Base-by-base conservation (phyloP, 331 rosid species). In the Acacia pycnantha region DNA sequence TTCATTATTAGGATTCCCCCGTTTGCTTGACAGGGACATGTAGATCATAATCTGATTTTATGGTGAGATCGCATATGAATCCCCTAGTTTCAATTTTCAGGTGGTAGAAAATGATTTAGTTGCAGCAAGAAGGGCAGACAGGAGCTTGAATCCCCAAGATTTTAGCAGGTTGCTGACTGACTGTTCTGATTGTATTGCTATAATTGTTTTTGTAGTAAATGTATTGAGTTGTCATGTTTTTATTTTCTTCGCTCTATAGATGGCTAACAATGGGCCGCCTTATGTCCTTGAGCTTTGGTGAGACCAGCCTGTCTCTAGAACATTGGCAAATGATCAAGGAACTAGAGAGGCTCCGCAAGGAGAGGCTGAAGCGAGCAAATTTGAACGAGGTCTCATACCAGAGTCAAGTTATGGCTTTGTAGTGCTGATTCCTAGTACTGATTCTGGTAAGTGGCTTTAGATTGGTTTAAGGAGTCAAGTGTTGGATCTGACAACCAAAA, bases 41-140 rank as follows among this genome's bases (percentile, higher is more conserved):
- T 13, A 24, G 24, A 73, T 22, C 65, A 29, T 50, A 51, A 31
- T 72, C 48, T 26, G 16, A 14, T 27, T 44, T 12, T 24, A 70
- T 1, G 35, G n/a, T 14, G 35, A 72, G 61, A 58, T 29, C 43
- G 18, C 64, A 9, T 10, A n/a, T 6, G 4, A 8, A 54, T 54
- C 62, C 62, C 9, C n/a, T 24, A 26, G 31, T 37, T 44, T 56
- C 44, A 77, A 51, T 79, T 82, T 81, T 33, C 89, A 93, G 99
- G 87, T 86, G 66, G 89, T 95, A 61, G 98, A 92, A 90, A 84
- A 88, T 74, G 99, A 95, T 90, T 81, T 95, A 87, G 98, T 90
- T 74, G 89, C 75, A 3, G 92, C 93, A 40, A 89, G 88, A 82
- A 92, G 88, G 81, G 91, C 84, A 18, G 95, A 93, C 51, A 75